Evolutionary conservation across 208 protist genomes (phyloP).

Genomic region (Porcisia hertigi): DNA sequence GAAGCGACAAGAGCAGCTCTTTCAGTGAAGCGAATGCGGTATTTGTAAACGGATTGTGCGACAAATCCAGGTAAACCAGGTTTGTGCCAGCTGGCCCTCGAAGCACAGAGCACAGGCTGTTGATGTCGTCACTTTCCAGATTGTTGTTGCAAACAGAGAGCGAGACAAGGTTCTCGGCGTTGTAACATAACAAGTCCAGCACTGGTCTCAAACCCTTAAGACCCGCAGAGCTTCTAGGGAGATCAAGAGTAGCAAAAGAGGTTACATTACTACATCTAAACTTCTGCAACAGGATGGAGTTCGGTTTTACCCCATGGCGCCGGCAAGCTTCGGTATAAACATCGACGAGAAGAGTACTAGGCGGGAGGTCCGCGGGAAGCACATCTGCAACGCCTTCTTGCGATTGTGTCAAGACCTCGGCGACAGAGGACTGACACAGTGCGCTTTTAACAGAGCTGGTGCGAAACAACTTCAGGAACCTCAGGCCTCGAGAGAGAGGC

Average conservation of each 20-base stretch:
- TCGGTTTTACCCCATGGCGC: slow-evolving; percentile 31
- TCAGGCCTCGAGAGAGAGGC: not conserved
- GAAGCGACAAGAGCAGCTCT: slow-evolving; percentile 16
- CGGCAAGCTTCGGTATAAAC: slow-evolving; percentile 37
- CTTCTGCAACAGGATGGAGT: slow-evolving; percentile 27
- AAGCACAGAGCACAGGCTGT: slow-evolving; percentile 30
- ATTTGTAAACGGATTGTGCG: slow-evolving; percentile 48
- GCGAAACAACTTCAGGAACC: not conserved
- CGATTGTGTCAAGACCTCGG: slow-evolving; percentile 10
- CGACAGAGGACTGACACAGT: not conserved
- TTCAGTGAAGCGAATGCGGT: slow-evolving; percentile 20
- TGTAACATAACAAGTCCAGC: slow-evolving; percentile 36
- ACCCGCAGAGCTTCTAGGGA: slow-evolving; percentile 62
- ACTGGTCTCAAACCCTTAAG: slow-evolving; percentile 49
- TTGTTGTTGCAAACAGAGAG: slow-evolving; percentile 55
- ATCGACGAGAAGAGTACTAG: slow-evolving; percentile 16
- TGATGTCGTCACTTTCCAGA: slow-evolving; percentile 51
- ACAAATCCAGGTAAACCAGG: slow-evolving; percentile 41
- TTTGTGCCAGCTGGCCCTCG: slow-evolving; percentile 22
- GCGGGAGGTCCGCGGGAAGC: not conserved
- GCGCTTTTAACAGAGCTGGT: not conserved
- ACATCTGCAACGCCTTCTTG: not conserved
- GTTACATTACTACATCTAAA: slow-evolving; percentile 14
- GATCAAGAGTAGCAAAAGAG: slow-evolving; percentile 43
- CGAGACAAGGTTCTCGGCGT: slow-evolving; percentile 29